Evolutionary conservation across 2,329 filamentous ascomycete genomes (phyloP), one percentile per base, ranked within the genome.

Genomic region (Helotiales sp.): DNA sequence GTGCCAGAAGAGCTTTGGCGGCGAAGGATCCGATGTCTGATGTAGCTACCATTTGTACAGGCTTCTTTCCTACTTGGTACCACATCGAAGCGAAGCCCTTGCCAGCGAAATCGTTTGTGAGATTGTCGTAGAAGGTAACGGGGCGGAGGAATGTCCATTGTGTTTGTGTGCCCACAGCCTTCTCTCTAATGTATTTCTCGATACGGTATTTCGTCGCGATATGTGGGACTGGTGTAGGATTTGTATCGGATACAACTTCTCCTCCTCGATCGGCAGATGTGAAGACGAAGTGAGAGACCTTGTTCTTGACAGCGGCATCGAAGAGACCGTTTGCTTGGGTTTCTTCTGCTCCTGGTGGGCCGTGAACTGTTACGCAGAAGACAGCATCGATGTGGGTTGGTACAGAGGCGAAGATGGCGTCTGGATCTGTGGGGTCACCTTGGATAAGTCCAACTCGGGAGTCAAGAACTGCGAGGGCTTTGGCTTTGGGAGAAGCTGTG

Each of bases 241-340:
- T 79, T 4, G 77, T 76, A 65, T 80, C 78, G 47, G 77, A 79
- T 5, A 76, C 76, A 2, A 71, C 71, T 22, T 74, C 71, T 46
- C 85, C 84, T 42, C 84, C 83, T 36, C 86, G 82, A 61, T 89
- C 86, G 25, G 87, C 83, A 52, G 79, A 83, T 29, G 78, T 81
- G 72, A 87, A 89, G 44, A 89, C 79, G 63, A 89, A 86, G 66
- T 84, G 79, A 58, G 77, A 74, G 36, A 88, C 81, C 12, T 77
- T 76, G 25, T 80, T 70, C 25, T 78, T 76, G 57, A 88, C 67
- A 2, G 81, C 76, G n/a, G 77, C 81, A 57, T 87, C 81, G 55
- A 88, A 75, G 7, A 89, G 72, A 0, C 72, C 76, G 38, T 79
- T 84, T 53, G 85, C 86, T 69, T 89, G 84, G 7, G 63, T 57